Conservation (phyloP, 1,284 basidiomycete species). For the Cutaneotrichosporon sp. region DNA sequence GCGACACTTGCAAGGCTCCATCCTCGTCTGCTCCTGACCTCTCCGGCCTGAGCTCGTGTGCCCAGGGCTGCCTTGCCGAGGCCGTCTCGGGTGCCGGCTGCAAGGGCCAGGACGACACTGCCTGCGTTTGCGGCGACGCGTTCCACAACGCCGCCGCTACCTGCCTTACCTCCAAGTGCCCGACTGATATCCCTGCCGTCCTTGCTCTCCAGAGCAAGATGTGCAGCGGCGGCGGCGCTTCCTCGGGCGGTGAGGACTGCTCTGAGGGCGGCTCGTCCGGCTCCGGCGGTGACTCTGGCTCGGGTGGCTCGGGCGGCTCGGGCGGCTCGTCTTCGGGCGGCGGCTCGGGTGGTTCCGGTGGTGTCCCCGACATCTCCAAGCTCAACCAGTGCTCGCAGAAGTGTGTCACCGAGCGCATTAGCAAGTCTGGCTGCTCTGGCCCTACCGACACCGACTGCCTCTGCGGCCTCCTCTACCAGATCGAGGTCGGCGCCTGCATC, state of each 20-base stretch:
- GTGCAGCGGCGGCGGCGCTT: not conserved
- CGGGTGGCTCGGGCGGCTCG: not conserved
- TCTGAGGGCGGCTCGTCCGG: not conserved
- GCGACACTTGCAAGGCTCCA: not conserved
- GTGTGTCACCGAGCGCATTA: conserved; percentile 1
- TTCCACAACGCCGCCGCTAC: not conserved
- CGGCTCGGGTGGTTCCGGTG: not conserved
- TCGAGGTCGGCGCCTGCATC: not conserved
- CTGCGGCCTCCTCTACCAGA: not conserved
- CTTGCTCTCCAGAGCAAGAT: not conserved
- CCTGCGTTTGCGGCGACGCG: conserved; percentile 1
- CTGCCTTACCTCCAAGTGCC: not conserved
- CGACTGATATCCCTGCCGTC: conserved; percentile 1
- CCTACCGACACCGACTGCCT: conserved; percentile 7
- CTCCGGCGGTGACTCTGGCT: not conserved
- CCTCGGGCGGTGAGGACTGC: not conserved
- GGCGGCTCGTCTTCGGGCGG: not conserved
- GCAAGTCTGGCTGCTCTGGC: conserved; percentile 6
- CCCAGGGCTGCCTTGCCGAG: not conserved
- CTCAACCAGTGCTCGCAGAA: conserved; percentile 1
- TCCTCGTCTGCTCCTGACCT: not conserved
- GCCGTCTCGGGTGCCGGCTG: conserved; percentile 1
- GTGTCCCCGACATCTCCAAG: conserved; percentile 2
- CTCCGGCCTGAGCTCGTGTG: conserved; percentile 2
- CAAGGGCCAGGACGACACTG: not conserved